Conservation (phyloP, 1,139 yeast genomes). For the Taphrina confusa region DNA sequence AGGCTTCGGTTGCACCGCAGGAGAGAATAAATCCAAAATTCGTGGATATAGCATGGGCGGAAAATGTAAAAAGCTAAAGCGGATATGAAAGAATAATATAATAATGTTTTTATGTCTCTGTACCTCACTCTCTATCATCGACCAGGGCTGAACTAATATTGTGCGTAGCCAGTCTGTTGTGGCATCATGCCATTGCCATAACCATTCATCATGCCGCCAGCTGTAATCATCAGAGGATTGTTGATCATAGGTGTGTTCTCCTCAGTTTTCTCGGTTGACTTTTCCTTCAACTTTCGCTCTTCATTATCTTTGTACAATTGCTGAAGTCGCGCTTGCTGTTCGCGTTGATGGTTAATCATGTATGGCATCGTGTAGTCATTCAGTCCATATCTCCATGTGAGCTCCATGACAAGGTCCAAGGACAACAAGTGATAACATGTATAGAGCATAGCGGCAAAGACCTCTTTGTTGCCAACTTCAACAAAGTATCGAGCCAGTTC, state of each 20-base stretch:
- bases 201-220: slow-evolving; percentile 43
- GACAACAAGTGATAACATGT: slow-evolving; percentile 78
- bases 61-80: too few relatives aligned
- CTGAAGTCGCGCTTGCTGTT: slow-evolving; percentile 67
- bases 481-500: slow-evolving; percentile 89
- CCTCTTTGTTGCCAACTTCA: slow-evolving; percentile 95
- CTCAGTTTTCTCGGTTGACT: slow-evolving; percentile 57
- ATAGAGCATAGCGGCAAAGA: slow-evolving; percentile 86
- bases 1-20: too few relatives aligned
- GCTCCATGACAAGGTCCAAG: slow-evolving; percentile 81
- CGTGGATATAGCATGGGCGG: too few relatives aligned
- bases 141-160: background rate
- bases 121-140: too few relatives aligned
- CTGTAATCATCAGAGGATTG: slow-evolving; percentile 43
- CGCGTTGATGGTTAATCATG: slow-evolving; percentile 73
- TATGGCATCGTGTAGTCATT: slow-evolving; percentile 86
- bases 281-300: slow-evolving; percentile 62
- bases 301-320: slow-evolving; percentile 70
- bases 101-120: background rate
- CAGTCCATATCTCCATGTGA: slow-evolving; percentile 86
- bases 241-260: slow-evolving; percentile 48
- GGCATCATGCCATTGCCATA: slow-evolving; percentile 35
- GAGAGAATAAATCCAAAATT: too few relatives aligned
- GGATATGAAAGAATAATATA: background rate
- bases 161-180: slow-evolving; percentile 39